Percentiles rank a stretch among this genome's conserved stretches.
Evolutionary conservation across 208 protist species (phyloP).

Genomic region (Acanthamoeba culbertsoni): DNA sequence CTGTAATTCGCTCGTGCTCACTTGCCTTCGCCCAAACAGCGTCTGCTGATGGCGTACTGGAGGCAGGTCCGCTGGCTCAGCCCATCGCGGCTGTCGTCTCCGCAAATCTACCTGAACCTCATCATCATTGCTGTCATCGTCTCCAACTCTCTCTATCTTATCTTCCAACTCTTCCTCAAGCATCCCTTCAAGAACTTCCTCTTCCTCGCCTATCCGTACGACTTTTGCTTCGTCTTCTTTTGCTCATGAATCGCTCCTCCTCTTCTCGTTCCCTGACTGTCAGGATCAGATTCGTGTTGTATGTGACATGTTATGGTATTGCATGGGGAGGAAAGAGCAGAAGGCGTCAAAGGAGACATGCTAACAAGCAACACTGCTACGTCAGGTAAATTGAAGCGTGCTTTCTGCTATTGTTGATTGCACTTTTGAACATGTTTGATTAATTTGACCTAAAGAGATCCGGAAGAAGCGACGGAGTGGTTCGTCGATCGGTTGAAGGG

Average conservation of each 20-base stretch:
- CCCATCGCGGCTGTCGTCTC: conserved; percentile 1
- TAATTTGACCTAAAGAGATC: background rate
- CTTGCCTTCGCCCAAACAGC: background rate
- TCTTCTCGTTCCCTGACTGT: background rate
- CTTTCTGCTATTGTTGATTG: no score
- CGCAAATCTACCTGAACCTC: conserved; percentile 54
- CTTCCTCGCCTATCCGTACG: conserved; percentile 47
- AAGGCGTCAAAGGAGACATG: no score
- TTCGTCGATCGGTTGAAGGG: conserved; percentile 32
- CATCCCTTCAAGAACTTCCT: conserved; percentile 58
- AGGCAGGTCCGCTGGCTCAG: conserved; percentile 36
- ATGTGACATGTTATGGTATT: background rate
- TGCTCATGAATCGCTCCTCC: background rate
- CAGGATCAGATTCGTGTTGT: background rate
- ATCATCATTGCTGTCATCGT: conserved; percentile 37
- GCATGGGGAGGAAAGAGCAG: background rate
- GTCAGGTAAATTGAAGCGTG: no score
- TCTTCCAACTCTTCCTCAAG: conserved; percentile 54
- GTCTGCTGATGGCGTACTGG: background rate
- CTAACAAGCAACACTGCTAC: no score
- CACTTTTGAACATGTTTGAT: background rate
- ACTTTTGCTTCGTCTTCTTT: background rate
- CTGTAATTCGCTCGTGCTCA: background rate
- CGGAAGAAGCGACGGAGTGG: conserved; percentile 40
- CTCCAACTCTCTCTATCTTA: conserved; percentile 40